Base-by-base conservation (phyloP, 305 asterid genomes). In the Nicotiana rustica region DNA sequence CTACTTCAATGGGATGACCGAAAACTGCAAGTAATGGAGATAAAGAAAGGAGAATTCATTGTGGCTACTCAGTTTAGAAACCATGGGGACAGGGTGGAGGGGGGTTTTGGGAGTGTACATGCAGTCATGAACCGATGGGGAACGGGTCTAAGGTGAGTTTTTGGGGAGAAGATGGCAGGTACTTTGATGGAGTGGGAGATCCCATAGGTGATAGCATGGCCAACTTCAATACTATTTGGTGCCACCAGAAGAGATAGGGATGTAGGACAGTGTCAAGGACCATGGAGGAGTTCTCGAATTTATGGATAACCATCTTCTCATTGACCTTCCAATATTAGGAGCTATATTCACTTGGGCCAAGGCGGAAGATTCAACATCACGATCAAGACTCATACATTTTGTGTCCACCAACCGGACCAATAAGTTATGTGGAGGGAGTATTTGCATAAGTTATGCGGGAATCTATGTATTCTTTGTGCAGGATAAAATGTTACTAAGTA, bases 271-370 rank as follows among this genome's bases (percentile, higher is more conserved):
- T 35, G 10, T 33, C 73, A 31, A 67, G 21, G 49, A 67, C 36
- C 73, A 33, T 67, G 49, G 21, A 67, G 12, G n/a, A 67, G 73
- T 67, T 67, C 73, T 31, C 73, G 21, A 67, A 33, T 67, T 31
- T 33, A 33, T 66, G 31, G 12, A 31, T 33, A 67, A 67, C 47
- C 73, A 67, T 67, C 73, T 67, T 31, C 47, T 44, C 15, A 67
- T 6, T 15, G 73, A 15, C 49, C 73, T 67, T 33, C 17, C 71
- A 13, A 29, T 66, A 66, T 29, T 41, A 31, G 35, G 73, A 67
- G 73, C 73, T 31, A 67, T 14, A 67, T 14, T 67, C 49, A 67
- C 49, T 33, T 67, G 49, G 14, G 36, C 49, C 21, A 67, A 67
- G 73, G 49, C 47, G 33, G 14, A 67, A 67, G n/a, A 67, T 9